Percentiles rank a stretch among this genome's conserved stretches.
These are phyloP conservation scores for Sparassis latifolia DNA, from an alignment of 1,284 basidiomycete species.

Conservation along the genomic window DNA sequence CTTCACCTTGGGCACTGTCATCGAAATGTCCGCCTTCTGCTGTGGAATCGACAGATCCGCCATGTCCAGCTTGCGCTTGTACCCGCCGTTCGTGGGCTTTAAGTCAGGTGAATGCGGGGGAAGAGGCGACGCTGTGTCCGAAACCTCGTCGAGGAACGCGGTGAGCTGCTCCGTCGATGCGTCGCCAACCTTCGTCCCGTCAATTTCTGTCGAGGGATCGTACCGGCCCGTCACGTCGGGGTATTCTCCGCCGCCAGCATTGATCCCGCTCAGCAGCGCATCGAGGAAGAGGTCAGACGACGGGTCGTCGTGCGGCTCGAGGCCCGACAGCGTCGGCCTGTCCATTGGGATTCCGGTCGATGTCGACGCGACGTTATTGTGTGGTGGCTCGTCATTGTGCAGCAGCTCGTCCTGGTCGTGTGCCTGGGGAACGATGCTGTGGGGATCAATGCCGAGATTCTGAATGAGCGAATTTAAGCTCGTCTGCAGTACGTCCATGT, in stretches of 20 bases:
- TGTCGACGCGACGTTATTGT: conserved; percentile 7
- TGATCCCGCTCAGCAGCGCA: conserved; percentile 36
- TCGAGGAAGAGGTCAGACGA: conserved; percentile 42
- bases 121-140: conserved; percentile 11
- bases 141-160: conserved; percentile 37
- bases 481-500: conserved; percentile 67
- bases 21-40: conserved; percentile 3
- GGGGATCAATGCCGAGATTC: conserved; percentile 59
- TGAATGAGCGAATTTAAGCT: conserved; percentile 72
- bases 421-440: conserved; percentile 23
- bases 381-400: conserved; percentile 7
- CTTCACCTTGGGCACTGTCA: conserved; percentile 17
- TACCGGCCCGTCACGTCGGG: conserved; percentile 29
- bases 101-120: conserved; percentile 6
- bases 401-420: conserved; percentile 11
- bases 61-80: conserved; percentile 46
- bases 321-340: neutral
- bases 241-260: conserved; percentile 15
- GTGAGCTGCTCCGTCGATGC: conserved; percentile 34
- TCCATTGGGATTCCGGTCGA: conserved; percentile 2
- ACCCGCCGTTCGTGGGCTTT: conserved; percentile 10
- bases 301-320: conserved; percentile 3
- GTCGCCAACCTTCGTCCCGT: conserved; percentile 22
- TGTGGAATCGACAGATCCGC: conserved; percentile 20
- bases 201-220: conserved; percentile 23